phyloP scores from a whole-genome alignment of 2,329 filamentous ascomycete genomes.

The Escovopsis weberi region DNA sequence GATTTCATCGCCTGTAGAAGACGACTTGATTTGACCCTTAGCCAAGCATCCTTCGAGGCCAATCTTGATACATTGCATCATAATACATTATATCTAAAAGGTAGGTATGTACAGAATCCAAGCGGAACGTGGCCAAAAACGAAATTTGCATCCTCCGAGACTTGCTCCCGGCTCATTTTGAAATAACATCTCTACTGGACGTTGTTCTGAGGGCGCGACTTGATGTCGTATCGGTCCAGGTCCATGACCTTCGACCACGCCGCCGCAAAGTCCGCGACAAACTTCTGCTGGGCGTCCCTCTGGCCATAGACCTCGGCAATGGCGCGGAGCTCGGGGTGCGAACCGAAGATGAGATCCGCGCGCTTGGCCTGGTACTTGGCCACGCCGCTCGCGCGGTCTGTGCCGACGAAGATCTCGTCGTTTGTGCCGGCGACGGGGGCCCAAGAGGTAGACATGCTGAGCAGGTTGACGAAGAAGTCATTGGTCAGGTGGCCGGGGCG shows the following conservation, averaged over 20 bases:
- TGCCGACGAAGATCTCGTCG: constrained; percentile 43
- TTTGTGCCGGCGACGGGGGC: constrained; percentile 20
- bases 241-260: constrained; percentile 68
- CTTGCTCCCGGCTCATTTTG: too few relatives aligned
- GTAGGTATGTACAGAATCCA: too few relatives aligned
- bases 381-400: constrained; percentile 46
- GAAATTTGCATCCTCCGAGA: too few relatives aligned
- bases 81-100: too few relatives aligned
- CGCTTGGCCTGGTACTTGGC: constrained; percentile 57
- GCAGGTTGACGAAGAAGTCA: constrained; percentile 69
- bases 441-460: constrained; percentile 55
- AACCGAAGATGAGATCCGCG: constrained; percentile 56
- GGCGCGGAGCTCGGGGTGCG: constrained; percentile 56
- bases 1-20: too few relatives aligned
- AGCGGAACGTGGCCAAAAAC: too few relatives aligned
- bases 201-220: constrained; percentile 1
- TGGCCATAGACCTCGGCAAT: constrained; percentile 53
- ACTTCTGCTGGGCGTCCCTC: constrained; percentile 43
- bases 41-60: too few relatives aligned
- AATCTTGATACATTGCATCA: too few relatives aligned
- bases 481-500: constrained; percentile 55
- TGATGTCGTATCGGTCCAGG: constrained; percentile 49
- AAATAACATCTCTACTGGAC: not conserved
- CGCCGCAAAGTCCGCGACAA: constrained; percentile 53
- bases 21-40: too few relatives aligned